These are phyloP conservation scores for Fraxinus greggii DNA, from an alignment of 305 asterid genomes.

Conservation along the genomic window DNA sequence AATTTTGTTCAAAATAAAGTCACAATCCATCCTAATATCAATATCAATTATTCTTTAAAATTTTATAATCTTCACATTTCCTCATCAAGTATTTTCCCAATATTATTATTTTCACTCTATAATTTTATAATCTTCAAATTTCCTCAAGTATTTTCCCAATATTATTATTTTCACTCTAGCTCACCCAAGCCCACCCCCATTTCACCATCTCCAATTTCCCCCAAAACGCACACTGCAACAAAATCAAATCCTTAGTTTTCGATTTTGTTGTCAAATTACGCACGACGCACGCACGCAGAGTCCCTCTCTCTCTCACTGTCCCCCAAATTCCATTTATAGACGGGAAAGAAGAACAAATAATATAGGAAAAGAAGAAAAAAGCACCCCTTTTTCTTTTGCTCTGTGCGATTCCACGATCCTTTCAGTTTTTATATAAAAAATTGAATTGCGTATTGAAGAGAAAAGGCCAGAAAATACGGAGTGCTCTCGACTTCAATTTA, in stretches of 20 bases:
- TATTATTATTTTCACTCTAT: too few species aligned
- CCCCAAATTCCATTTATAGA: slow-evolving; percentile 12
- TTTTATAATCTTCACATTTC: too few species aligned
- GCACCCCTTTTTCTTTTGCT: slow-evolving; percentile 20
- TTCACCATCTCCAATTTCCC: slow-evolving; percentile 20
- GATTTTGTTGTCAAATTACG: slow-evolving; percentile 25
- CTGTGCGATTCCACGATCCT: slow-evolving; percentile 36
- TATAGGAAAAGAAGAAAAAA: background rate
- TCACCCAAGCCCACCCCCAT: background rate
- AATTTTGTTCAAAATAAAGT: background rate
- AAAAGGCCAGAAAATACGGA: background rate
- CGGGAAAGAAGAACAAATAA: slow-evolving; percentile 10
- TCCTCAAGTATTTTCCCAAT: background rate
- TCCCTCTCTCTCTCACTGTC: background rate
- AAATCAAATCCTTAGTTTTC: slow-evolving; percentile 42
- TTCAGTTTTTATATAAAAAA: slow-evolving; percentile 7
- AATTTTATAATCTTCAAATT: background rate
- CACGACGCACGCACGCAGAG: slow-evolving; percentile 23
- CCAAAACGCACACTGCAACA: slow-evolving; percentile 24
- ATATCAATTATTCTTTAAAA: background rate
- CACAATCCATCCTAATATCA: background rate
- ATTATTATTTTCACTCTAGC: background rate
- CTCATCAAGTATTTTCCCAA: background rate
- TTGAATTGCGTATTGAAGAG: slow-evolving; percentile 4
- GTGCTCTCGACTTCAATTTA: background rate